Evolutionary conservation across 2,329 filamentous ascomycete species (phyloP).

Genomic region (Curvularia eragrostidis): DNA sequence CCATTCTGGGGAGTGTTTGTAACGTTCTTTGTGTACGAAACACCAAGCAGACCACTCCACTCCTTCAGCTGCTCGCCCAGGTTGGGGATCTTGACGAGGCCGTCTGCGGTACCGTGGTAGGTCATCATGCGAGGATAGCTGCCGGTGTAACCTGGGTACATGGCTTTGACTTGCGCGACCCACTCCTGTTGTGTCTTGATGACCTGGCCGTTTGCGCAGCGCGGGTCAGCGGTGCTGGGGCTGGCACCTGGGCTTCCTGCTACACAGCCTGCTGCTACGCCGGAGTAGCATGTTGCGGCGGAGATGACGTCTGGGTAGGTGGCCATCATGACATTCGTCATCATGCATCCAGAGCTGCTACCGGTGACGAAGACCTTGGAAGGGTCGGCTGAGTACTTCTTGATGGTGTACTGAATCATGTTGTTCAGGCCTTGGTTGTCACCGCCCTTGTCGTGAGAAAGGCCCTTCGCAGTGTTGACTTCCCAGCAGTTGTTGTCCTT

Average conservation of each 20-base stretch:
- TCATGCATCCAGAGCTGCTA: constrained; percentile 40
- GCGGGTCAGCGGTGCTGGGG: constrained; percentile 25
- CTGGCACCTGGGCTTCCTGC: constrained; percentile 53
- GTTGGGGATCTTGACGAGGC: constrained; percentile 37
- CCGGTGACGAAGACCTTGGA: constrained; percentile 53
- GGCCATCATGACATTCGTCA: constrained; percentile 41
- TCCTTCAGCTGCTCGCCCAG: constrained; percentile 38
- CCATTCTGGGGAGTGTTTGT: constrained; percentile 33
- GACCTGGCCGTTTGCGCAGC: constrained; percentile 29
- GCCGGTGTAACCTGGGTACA: constrained; percentile 49
- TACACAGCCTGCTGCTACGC: constrained; percentile 39
- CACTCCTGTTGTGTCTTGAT: constrained; percentile 37
- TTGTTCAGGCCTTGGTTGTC: constrained; percentile 63
- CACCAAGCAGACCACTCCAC: constrained; percentile 36
- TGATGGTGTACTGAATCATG: constrained; percentile 64
- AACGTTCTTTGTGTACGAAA: constrained; percentile 21
- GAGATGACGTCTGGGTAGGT: constrained; percentile 40
- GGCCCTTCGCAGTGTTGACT: constrained; percentile 59
- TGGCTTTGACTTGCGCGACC: constrained; percentile 43
- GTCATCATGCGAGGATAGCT: constrained; percentile 46
- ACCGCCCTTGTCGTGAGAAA: constrained; percentile 64
- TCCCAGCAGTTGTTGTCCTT: constrained; percentile 64
- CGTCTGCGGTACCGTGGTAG: constrained; percentile 49
- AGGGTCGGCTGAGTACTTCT: constrained; percentile 60
- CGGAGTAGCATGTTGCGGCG: constrained; percentile 38